Evolutionary conservation across 208 protist genomes (phyloP), one percentile per base, ranked within the genome.

Genomic region (Trypanosoma lewisi): DNA sequence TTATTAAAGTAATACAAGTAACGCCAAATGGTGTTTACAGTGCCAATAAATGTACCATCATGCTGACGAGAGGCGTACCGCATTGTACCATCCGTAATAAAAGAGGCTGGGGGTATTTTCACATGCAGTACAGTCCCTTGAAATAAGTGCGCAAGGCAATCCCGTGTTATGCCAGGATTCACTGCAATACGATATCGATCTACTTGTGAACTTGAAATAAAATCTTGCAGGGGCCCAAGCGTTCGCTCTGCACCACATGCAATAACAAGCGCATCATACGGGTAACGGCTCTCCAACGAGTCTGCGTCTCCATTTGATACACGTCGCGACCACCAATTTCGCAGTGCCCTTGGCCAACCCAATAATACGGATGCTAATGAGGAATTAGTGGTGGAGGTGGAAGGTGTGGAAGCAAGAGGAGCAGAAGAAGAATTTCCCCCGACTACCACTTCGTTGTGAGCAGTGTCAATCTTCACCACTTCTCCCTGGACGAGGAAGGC

Each of bases 211-310:
- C 52, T 17, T 16, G 47, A 45, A 49, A 64, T 16, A 73, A 60
- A 41, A 27, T 25, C n/a, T 64, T 59, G 48, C 21, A 91, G 64
- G 30, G 73, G 52, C 17, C 83, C 83, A 7, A 92, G 33, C 3
- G 70, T 72, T 50, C 80, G 75, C 56, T 88, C 54, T 30, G 86
- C 83, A 2, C 86, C 89, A 57, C 61, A 78, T 5, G 89, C 85
- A 30, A 95, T 48, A 4, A 95, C 72, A n/a, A 95, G 74, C 25
- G 80, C 83, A 57, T 95, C 89, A 70, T 95, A 95, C 33, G 73
- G 60, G 54, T 84, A 82, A 5, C 71, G 70, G 7, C 49, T 42
- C 49, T 63, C 55, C 25, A 73, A 63, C 9, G 65, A 68, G 12
- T 33, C 36, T 4, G 68, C 70, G 25, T 50, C 70, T 19, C 25